Percentiles rank a stretch among this genome's conserved stretches.
These are phyloP conservation scores for Candida dendrica DNA, from an alignment of 805 yeast species.

Conservation along the genomic window DNA sequence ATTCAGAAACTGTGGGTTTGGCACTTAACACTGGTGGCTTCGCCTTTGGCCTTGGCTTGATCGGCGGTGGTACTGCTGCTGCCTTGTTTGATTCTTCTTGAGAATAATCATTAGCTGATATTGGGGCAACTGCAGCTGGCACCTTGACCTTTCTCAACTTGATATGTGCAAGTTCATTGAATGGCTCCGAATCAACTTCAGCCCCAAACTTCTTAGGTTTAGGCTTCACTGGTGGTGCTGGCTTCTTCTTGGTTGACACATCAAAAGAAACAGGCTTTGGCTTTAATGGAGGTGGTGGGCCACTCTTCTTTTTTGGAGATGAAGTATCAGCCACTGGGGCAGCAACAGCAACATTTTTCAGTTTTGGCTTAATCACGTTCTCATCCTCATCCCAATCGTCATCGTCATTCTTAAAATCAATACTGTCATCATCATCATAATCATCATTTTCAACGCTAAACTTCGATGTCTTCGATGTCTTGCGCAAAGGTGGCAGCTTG, in stretches of 20 bases:
- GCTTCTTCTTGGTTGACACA: not conserved
- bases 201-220: not conserved
- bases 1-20: conserved; percentile 1
- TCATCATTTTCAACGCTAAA: not conserved
- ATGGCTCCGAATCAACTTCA: not conserved
- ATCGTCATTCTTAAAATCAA: not conserved
- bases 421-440: not conserved
- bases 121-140: not conserved
- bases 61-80: not conserved
- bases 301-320: not conserved
- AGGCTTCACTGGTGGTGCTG: not conserved
- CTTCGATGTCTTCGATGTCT: conserved; percentile 7
- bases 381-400: not conserved
- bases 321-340: not conserved
- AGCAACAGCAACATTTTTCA: not conserved
- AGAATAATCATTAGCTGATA: no score
- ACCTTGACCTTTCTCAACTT: conserved; percentile 1
- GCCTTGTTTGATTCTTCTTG: not conserved
- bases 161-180: conserved; percentile 6
- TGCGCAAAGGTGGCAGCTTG: conserved; percentile 5
- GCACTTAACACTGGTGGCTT: conserved; percentile 13
- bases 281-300: not conserved
- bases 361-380: not conserved
- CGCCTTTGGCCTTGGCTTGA: conserved; percentile 5
- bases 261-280: not conserved